Percentiles rank a stretch among this genome's conserved stretches.
Conservation (phyloP, 1,139 yeast genomes). For the Suhomyces guaymorum region DNA sequence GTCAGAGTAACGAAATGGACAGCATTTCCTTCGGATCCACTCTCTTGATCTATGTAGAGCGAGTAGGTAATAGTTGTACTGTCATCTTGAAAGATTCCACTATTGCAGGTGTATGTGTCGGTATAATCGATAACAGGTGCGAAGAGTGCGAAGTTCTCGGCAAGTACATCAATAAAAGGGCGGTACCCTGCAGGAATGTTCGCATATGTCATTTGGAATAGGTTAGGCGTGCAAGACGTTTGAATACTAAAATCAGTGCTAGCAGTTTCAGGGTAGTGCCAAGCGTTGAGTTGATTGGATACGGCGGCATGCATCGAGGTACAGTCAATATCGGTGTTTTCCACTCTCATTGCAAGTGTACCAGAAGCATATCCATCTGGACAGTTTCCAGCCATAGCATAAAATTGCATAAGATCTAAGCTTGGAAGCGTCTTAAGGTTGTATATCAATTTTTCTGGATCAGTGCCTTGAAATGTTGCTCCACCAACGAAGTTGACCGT, state of each 20-base stretch:
- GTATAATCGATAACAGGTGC: conserved; percentile 12
- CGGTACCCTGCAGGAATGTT: conserved; percentile 34
- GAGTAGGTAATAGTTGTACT: conserved; percentile 9
- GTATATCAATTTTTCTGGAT: background rate
- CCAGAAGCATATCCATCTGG: conserved; percentile 27
- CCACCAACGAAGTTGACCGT: conserved; percentile 19
- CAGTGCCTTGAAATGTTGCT: no score
- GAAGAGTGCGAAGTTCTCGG: conserved; percentile 11
- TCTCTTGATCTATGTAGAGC: conserved; percentile 13
- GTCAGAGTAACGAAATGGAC: conserved; percentile 26
- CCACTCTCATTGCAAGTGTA: conserved; percentile 21
- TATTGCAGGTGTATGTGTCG: conserved; percentile 20
- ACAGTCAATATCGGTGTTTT: conserved; percentile 24
- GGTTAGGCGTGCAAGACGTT: background rate
- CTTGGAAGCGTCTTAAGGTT: conserved; percentile 15
- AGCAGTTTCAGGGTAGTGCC: conserved; percentile 21
- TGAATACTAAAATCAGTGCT: conserved; percentile 4
- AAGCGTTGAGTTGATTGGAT: conserved; percentile 25
- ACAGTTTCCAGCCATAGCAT: conserved; percentile 25
- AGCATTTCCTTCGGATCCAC: conserved; percentile 25
- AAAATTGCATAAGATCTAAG: conserved; percentile 18
- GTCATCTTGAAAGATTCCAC: conserved; percentile 2
- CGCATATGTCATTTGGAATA: conserved; percentile 20
- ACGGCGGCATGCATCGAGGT: conserved; percentile 21
- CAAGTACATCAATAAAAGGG: conserved; percentile 25